Evolutionary conservation across 306 rosid genomes (phyloP).

Genomic region (Prunus mongolica): DNA sequence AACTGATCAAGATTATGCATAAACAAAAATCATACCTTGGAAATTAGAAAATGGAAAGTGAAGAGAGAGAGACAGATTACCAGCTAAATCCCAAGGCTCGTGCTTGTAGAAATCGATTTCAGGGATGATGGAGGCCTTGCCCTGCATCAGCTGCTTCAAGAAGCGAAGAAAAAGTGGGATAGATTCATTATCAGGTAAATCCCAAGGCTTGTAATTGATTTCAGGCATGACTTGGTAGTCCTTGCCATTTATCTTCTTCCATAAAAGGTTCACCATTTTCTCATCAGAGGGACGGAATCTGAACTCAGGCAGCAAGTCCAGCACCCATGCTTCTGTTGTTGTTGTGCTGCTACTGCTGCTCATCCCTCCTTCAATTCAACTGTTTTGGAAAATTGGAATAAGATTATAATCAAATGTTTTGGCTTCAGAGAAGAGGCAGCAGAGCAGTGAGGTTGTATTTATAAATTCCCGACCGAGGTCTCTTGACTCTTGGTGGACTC

Average conservation of each 20-base stretch:
- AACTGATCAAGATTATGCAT: neutral
- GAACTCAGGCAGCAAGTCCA: neutral
- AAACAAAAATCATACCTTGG: neutral
- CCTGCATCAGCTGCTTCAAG: conserved; percentile 33
- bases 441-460: neutral
- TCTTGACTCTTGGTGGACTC: no score
- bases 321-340: neutral
- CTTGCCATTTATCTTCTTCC: conserved; percentile 23
- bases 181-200: conserved; percentile 35
- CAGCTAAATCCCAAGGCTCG: conserved; percentile 54
- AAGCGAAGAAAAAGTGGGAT: conserved; percentile 11
- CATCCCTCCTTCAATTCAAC: neutral
- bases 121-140: conserved; percentile 23
- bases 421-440: neutral
- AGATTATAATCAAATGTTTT: neutral
- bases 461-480: neutral
- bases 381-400: no score
- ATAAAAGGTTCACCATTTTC: conserved; percentile 8
- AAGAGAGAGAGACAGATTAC: conserved; percentile 16
- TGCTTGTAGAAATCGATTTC: conserved; percentile 38
- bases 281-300: neutral
- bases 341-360: neutral
- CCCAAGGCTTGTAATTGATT: conserved; percentile 46
- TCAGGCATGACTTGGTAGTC: conserved; percentile 16
- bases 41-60: neutral